Conservation (phyloP, 768 basidiomycete genomes). For the Rhodosporidiobolus odoratus region DNA sequence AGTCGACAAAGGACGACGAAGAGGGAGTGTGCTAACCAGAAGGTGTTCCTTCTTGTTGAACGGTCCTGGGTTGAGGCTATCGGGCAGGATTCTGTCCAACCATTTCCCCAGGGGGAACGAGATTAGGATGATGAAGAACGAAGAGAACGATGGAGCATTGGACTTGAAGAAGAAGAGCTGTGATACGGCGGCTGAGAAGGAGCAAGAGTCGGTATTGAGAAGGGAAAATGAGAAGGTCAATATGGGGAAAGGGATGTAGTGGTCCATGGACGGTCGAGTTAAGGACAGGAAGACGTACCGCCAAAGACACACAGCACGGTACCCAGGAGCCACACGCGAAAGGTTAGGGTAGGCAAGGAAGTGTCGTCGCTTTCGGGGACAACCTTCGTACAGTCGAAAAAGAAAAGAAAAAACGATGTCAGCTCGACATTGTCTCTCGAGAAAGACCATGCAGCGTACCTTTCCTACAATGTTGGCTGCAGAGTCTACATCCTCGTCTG, state of each 20-base stretch:
- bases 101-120: conserved; percentile 42
- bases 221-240: not conserved
- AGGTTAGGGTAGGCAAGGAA: conserved; percentile 40
- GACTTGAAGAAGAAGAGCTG: conserved; percentile 45
- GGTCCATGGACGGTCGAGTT: no score
- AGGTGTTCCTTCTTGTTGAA: conserved; percentile 44
- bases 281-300: conserved; percentile 3
- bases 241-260: not conserved
- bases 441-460: not conserved
- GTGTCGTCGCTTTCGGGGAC: conserved; percentile 44
- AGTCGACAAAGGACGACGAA: not conserved
- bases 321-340: conserved; percentile 40
- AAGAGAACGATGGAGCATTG: conserved; percentile 42
- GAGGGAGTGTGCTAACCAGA: conserved; percentile 17
- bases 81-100: conserved; percentile 37
- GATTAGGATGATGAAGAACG: conserved; percentile 43
- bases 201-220: not conserved
- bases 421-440: no score
- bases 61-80: conserved; percentile 39
- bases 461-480: not conserved
- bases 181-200: conserved; percentile 37
- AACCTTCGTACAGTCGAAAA: conserved; percentile 7
- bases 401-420: no score
- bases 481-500: not conserved
- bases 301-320: conserved; percentile 35